Conservation (phyloP, 352 stramenopile genomes). For the Globisporangium megalacanthum region DNA sequence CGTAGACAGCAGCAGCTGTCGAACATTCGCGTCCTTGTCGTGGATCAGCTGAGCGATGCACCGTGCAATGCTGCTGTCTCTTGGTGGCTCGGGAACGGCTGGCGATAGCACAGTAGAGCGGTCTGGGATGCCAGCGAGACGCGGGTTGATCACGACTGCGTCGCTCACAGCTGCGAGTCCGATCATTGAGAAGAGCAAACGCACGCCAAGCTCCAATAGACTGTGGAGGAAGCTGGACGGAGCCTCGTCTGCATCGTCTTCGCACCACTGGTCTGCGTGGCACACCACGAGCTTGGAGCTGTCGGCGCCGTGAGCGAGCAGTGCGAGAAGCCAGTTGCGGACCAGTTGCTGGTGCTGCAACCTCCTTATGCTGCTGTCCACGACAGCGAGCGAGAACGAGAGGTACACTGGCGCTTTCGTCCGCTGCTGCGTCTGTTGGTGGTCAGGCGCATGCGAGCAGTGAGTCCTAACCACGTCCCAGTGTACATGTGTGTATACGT, state of each 20-base stretch:
- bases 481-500: neutral
- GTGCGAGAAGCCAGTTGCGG: conserved; percentile 26
- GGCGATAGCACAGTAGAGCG: neutral
- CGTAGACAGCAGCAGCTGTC: conserved; percentile 56
- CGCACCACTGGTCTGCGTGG: conserved; percentile 64
- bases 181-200: conserved; percentile 60
- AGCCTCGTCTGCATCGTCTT: conserved; percentile 7
- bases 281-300: conserved; percentile 56
- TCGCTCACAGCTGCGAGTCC: conserved; percentile 63
- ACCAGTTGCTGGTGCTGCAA: conserved; percentile 11
- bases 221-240: conserved; percentile 30
- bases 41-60: conserved; percentile 30
- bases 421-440: conserved; percentile 34
- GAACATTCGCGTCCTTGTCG: conserved; percentile 12
- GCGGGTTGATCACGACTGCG: conserved; percentile 31
- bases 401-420: conserved; percentile 58
- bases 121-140: neutral
- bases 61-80: conserved; percentile 34
- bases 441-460: neutral
- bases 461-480: neutral
- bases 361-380: neutral
- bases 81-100: conserved; percentile 21
- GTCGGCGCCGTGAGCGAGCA: conserved; percentile 32
- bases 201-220: conserved; percentile 31
- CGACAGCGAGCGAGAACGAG: conserved; percentile 39